phyloP scores from a whole-genome alignment of 2,329 filamentous ascomycete genomes.

The Calonectria pteridis region DNA sequence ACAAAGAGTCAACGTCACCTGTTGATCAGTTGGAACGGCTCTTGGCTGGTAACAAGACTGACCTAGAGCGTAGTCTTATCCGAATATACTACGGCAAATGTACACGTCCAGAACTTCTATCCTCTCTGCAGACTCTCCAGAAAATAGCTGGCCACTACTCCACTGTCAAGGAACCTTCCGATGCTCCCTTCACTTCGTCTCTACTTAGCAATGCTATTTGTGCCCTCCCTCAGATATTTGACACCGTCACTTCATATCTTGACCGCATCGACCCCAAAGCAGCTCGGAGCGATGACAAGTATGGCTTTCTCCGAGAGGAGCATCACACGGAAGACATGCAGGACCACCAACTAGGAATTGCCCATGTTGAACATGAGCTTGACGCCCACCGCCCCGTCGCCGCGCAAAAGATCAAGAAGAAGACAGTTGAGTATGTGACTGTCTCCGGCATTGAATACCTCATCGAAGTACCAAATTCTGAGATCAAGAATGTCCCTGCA shows the following conservation, averaged over 20 bases:
- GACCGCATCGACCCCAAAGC: constrained; percentile 88
- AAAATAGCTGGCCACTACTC: constrained; percentile 83
- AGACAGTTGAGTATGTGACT: constrained; percentile 80
- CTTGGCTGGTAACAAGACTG: constrained; percentile 78
- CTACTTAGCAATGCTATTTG: constrained; percentile 79
- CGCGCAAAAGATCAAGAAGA: constrained; percentile 78
- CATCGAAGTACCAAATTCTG: constrained; percentile 87
- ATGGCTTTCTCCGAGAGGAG: constrained; percentile 89
- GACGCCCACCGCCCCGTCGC: constrained; percentile 80
- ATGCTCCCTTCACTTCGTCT: constrained; percentile 79
- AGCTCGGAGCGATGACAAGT: constrained; percentile 90
- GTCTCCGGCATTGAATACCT: constrained; percentile 94
- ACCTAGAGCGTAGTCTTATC: constrained; percentile 93
- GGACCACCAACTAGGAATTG: constrained; percentile 90
- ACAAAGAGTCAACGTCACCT: constrained; percentile 72
- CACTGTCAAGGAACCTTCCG: constrained; percentile 71
- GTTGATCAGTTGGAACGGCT: constrained; percentile 82
- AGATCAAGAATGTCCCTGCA: constrained; percentile 89
- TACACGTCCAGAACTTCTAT: constrained; percentile 87
- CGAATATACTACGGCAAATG: constrained; percentile 98
- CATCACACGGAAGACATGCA: constrained; percentile 91
- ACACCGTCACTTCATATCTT: constrained; percentile 79
- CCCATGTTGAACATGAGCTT: constrained; percentile 90
- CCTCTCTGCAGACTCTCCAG: constrained; percentile 87
- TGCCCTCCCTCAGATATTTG: constrained; percentile 80